Conservation (phyloP, 2,329 filamentous ascomycete genomes). For the Pseudonectria buxi region DNA sequence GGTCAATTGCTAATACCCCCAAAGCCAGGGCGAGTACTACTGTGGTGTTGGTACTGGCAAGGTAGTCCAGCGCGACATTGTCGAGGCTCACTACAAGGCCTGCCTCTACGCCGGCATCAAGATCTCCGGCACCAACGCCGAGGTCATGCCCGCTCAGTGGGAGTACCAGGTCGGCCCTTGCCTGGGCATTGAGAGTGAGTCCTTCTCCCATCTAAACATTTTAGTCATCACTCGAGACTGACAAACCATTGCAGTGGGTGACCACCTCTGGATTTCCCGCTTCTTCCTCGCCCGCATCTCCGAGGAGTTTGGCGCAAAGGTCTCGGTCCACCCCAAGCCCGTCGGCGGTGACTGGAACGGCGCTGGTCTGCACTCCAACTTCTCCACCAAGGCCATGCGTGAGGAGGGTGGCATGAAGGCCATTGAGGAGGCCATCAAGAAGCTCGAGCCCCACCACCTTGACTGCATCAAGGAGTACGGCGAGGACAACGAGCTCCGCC, state of each 20-base stretch:
- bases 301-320: constrained; percentile 94
- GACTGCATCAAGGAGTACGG: constrained; percentile 93
- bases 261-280: constrained; percentile 85
- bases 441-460: constrained; percentile 67
- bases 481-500: constrained; percentile 89
- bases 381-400: constrained; percentile 85
- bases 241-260: constrained; percentile 60
- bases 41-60: constrained; percentile 96
- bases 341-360: constrained; percentile 93
- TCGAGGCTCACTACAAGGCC: constrained; percentile 59
- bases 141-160: constrained; percentile 98
- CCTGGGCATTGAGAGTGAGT: constrained; percentile 72
- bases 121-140: constrained; percentile 97
- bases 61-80: constrained; percentile 96
- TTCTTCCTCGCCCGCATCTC: constrained; percentile 84
- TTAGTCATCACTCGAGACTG: constrained; percentile 14
- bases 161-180: constrained; percentile 96
- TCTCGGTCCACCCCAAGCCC: constrained; percentile 93
- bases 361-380: constrained; percentile 88
- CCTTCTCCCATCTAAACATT: not conserved
- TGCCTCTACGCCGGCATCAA: constrained; percentile 84
- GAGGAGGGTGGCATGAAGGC: constrained; percentile 88
- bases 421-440: constrained; percentile 83
- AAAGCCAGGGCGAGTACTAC: constrained; percentile 38
- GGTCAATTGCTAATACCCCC: constrained; percentile 8